These are phyloP conservation scores for Albugo candida DNA, from an alignment of 352 stramenopile genomes.

Conservation along the genomic window DNA sequence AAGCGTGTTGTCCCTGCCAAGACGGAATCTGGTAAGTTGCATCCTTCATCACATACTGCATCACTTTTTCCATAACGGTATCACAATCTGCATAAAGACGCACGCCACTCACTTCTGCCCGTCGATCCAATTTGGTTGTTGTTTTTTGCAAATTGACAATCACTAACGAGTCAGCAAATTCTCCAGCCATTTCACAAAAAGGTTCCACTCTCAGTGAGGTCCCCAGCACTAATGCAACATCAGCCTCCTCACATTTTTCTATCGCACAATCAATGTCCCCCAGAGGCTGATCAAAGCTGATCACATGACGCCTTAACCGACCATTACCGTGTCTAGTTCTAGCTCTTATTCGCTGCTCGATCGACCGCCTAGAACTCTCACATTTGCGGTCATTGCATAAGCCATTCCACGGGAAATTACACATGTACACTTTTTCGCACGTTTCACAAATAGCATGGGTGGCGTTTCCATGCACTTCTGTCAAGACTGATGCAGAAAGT, in stretches of 20 bases:
- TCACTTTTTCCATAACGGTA: constrained; percentile 49
- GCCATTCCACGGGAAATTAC: constrained; percentile 42
- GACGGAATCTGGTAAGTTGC: constrained; percentile 32
- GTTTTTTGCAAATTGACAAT: constrained; percentile 65
- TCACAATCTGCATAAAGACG: constrained; percentile 56
- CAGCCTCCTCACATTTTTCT: constrained; percentile 52
- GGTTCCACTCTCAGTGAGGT: constrained; percentile 59
- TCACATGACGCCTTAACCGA: constrained; percentile 49
- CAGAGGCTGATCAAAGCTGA: constrained; percentile 61
- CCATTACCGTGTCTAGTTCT: constrained; percentile 61
- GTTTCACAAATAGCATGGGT: constrained; percentile 70
- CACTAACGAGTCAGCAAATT: constrained; percentile 43
- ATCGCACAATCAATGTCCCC: constrained; percentile 63
- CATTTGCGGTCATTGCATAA: constrained; percentile 42
- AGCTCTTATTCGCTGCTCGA: constrained; percentile 36
- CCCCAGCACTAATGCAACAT: constrained; percentile 57
- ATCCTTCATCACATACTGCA: constrained; percentile 36
- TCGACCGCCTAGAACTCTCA: constrained; percentile 35
- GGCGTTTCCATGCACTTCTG: constrained; percentile 67
- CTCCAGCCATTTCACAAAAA: constrained; percentile 64
- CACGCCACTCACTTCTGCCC: constrained; percentile 40
- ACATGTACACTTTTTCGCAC: constrained; percentile 67
- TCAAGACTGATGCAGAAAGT: constrained; percentile 24
- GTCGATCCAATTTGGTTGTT: constrained; percentile 43
- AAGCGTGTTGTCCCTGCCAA: constrained; percentile 38